Evolutionary conservation across 768 basidiomycete species (phyloP).

Genomic region (Pleurotus tuber-regium): DNA sequence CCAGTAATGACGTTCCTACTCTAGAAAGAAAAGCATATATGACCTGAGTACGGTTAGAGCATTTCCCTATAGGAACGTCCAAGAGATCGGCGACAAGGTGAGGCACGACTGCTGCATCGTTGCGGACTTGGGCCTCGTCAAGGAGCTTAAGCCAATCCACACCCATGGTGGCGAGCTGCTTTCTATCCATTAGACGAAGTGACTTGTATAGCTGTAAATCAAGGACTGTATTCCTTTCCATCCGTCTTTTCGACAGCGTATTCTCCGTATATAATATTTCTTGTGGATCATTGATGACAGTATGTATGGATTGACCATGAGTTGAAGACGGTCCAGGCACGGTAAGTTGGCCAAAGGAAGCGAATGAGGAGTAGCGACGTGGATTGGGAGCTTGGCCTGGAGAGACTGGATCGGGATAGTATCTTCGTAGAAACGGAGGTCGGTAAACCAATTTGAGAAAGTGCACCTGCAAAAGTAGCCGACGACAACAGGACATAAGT

Average conservation of each 20-base stretch:
- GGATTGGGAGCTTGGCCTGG: slow-evolving; percentile 11
- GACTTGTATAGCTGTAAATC: background rate
- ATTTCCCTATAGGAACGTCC: background rate
- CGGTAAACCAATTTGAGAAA: slow-evolving; percentile 25
- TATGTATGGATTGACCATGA: background rate
- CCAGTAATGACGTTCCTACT: background rate
- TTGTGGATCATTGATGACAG: background rate
- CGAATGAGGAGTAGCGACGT: background rate
- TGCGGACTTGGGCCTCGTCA: background rate
- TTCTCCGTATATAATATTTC: background rate
- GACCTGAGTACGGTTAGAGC: background rate
- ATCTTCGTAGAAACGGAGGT: slow-evolving; percentile 16
- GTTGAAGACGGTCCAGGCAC: background rate
- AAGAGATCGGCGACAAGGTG: slow-evolving; percentile 1
- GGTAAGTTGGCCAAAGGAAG: background rate
- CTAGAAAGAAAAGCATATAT: background rate
- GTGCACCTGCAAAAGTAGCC: slow-evolving; percentile 48
- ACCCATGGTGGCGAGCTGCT: background rate
- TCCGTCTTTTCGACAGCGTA: background rate
- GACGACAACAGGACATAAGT: slow-evolving; percentile 79
- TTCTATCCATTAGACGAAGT: background rate
- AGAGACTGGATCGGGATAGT: slow-evolving; percentile 21
- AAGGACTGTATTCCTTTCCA: background rate
- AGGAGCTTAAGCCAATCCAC: slow-evolving; percentile 1
- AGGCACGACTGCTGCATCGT: background rate